A percentile compares a stretch with the other conserved stretches of the same genome.
Evolutionary conservation across 2,329 filamentous ascomycete genomes (phyloP).

Genomic region (Podosphaera leucotricha): DNA sequence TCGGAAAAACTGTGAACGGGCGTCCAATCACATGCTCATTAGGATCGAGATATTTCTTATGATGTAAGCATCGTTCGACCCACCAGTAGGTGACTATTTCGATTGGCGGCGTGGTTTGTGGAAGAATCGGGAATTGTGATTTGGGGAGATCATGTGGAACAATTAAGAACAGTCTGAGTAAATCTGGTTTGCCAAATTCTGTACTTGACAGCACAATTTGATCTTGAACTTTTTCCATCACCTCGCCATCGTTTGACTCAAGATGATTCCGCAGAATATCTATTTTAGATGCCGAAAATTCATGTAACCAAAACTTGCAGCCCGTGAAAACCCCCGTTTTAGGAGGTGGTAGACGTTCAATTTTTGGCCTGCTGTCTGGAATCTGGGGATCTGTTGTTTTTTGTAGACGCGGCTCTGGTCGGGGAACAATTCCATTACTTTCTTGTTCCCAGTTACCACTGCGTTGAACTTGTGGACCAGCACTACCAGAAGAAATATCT

Average conservation of each 20-base stretch:
- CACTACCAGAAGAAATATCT: slow-evolving; percentile 33
- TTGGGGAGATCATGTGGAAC: slow-evolving; percentile 21
- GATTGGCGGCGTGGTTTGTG: slow-evolving; percentile 17
- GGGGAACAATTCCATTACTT: slow-evolving; percentile 1
- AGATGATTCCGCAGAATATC: slow-evolving; percentile 17
- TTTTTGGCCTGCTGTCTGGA: slow-evolving; percentile 1
- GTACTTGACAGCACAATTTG: not conserved
- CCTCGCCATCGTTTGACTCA: slow-evolving; percentile 16
- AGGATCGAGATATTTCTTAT: slow-evolving; percentile 47
- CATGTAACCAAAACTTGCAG: slow-evolving; percentile 19
- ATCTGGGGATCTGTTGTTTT: not conserved
- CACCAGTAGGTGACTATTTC: slow-evolving; percentile 67
- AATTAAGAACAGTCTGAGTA: slow-evolving; percentile 16
- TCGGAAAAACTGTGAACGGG: slow-evolving; percentile 49
- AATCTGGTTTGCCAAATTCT: not conserved
- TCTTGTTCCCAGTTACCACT: slow-evolving; percentile 12
- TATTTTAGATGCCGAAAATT: slow-evolving; percentile 20
- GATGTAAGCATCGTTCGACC: slow-evolving; percentile 68
- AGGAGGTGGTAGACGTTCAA: slow-evolving; percentile 3
- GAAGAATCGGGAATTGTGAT: slow-evolving; percentile 13
- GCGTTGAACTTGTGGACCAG: slow-evolving; percentile 7
- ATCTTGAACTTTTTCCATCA: slow-evolving; percentile 8
- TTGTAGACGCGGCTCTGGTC: no score
- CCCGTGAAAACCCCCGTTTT: slow-evolving; percentile 19
- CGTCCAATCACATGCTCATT: slow-evolving; percentile 47